Evolutionary conservation across 139 green algal genomes (phyloP).

Genomic region (Chlorella sorokiniana): DNA sequence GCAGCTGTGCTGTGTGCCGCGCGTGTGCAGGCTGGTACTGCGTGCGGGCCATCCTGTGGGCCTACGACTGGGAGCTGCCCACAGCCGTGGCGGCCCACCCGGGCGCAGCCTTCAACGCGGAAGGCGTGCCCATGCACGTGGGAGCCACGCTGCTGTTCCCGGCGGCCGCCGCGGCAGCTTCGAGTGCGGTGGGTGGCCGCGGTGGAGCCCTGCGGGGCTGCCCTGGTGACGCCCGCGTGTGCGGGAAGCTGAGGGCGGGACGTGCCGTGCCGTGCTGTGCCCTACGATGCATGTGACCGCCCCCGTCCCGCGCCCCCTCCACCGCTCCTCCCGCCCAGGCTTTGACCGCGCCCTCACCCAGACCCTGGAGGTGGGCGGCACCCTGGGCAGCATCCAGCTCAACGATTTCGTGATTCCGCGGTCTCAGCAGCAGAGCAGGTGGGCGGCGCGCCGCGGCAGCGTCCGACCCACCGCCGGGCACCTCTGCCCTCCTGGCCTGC

Average conservation of each 20-base stretch:
- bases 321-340: neutral
- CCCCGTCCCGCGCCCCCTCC: neutral
- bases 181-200: slow-evolving; percentile 11
- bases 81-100: slow-evolving; percentile 23
- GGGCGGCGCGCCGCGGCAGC: no score
- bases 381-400: slow-evolving; percentile 28
- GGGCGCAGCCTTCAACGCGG: slow-evolving; percentile 29
- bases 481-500: neutral
- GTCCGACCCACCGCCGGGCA: neutral
- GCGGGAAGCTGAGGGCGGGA: neutral
- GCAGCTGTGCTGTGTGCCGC: neutral
- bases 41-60: slow-evolving; percentile 47
- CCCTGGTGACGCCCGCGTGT: neutral
- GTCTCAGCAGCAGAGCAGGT: slow-evolving; percentile 5
- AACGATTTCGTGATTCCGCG: slow-evolving; percentile 50
- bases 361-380: slow-evolving; percentile 39
- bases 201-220: neutral
- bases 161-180: slow-evolving; percentile 36
- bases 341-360: slow-evolving; percentile 45
- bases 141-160: slow-evolving; percentile 42
- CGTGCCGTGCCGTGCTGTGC: neutral
- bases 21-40: slow-evolving; percentile 35
- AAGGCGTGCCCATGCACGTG: slow-evolving; percentile 38
- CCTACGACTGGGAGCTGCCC: slow-evolving; percentile 33
- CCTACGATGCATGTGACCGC: neutral